Conservation (phyloP, 2,329 filamentous ascomycete species). For the Fusarium globosum region DNA sequence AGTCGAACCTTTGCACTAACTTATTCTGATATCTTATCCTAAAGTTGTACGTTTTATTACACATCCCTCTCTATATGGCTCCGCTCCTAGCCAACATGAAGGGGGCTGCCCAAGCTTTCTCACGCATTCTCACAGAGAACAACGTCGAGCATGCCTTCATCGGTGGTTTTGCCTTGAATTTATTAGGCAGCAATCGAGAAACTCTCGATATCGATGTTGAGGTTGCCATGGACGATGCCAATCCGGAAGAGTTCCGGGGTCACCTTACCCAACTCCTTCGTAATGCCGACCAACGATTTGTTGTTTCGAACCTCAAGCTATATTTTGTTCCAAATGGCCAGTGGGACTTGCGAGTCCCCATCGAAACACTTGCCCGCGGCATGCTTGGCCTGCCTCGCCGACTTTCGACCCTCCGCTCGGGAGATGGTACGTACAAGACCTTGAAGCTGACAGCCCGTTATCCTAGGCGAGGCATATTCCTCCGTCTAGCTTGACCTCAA, state of each 20-base stretch:
- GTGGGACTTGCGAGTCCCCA: neutral
- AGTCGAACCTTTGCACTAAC: too few species aligned
- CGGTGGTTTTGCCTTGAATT: neutral
- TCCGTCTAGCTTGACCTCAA: too few species aligned
- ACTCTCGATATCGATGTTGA: neutral
- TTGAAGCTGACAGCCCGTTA: too few species aligned
- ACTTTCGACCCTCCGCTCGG: fast-evolving
- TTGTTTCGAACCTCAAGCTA: neutral
- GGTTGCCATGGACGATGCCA: neutral
- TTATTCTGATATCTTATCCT: too few species aligned
- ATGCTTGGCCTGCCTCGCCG: fast-evolving
- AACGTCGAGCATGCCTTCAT: neutral
- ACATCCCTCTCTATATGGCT: too few species aligned
- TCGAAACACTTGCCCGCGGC: fast-evolving
- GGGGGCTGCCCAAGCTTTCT: neutral
- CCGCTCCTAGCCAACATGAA: neutral
- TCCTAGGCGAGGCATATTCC: too few species aligned
- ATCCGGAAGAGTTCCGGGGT: too few species aligned
- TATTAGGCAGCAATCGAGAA: neutral
- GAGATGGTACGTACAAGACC: neutral
- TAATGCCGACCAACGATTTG: neutral
- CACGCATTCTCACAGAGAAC: fast-evolving
- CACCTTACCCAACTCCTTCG: too few species aligned
- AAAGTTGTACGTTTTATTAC: too few species aligned
- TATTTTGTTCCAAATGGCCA: neutral